Conservation (phyloP, 352 stramenopile species). For the Elongisporangium anandrum region DNA sequence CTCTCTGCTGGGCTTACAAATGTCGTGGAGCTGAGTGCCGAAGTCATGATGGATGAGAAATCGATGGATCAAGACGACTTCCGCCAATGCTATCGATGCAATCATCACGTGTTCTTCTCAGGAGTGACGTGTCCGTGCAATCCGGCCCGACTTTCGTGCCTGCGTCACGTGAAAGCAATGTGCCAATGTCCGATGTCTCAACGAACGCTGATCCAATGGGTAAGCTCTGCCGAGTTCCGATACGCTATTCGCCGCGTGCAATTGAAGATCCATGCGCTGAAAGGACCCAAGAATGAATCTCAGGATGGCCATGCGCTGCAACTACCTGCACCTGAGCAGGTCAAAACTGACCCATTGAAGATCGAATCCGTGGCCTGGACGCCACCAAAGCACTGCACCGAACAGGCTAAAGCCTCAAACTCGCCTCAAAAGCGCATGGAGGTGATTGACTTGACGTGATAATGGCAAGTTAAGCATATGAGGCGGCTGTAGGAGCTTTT, state of each 20-base stretch:
- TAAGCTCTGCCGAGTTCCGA: constrained; percentile 50
- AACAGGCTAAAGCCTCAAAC: not conserved
- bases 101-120: constrained; percentile 81
- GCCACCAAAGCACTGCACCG: not conserved
- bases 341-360: not conserved
- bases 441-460: constrained; percentile 1
- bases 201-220: constrained; percentile 64
- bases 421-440: not conserved
- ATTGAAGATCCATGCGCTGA: constrained; percentile 44
- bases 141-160: constrained; percentile 48
- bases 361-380: not conserved
- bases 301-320: constrained; percentile 5
- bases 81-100: constrained; percentile 63
- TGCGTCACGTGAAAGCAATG: constrained; percentile 61
- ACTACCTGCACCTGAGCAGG: constrained; percentile 1
- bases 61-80: constrained; percentile 72
- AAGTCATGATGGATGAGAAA: constrained; percentile 70
- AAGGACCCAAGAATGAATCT: constrained; percentile 6
- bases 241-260: constrained; percentile 71
- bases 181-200: constrained; percentile 53
- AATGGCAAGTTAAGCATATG: not conserved
- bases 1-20: constrained; percentile 33
- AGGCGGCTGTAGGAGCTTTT: not conserved
- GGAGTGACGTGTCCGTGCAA: constrained; percentile 67
- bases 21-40: constrained; percentile 52